These are phyloP conservation scores for Paecilomyces variotii DNA, from an alignment of 2,329 filamentous ascomycete species.

Conservation along the genomic window DNA sequence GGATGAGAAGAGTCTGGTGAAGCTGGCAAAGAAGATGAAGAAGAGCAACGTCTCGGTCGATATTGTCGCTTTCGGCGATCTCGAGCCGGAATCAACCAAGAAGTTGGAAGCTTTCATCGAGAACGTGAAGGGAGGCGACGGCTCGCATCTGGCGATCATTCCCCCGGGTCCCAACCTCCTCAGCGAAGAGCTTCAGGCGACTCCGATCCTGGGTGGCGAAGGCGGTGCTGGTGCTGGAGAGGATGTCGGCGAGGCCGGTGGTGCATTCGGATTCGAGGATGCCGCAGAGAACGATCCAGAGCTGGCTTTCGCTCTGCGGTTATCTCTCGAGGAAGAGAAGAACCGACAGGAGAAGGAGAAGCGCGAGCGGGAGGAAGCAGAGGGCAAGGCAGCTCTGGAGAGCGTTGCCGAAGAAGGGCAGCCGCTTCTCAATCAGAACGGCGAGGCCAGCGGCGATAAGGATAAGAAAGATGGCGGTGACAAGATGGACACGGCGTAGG, in stretches of 20 bases:
- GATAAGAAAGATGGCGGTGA: conserved; percentile 54
- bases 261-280: conserved; percentile 67
- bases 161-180: conserved; percentile 86
- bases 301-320: conserved; percentile 83
- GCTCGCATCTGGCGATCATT: conserved; percentile 83
- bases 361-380: conserved; percentile 62
- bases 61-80: conserved; percentile 88
- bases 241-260: conserved; percentile 48
- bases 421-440: conserved; percentile 56
- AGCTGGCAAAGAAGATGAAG: conserved; percentile 97
- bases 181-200: conserved; percentile 82
- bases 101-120: conserved; percentile 94
- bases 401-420: conserved; percentile 71
- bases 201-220: conserved; percentile 83
- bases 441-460: conserved; percentile 54
- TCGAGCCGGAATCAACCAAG: conserved; percentile 77
- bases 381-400: conserved; percentile 69
- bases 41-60: conserved; percentile 93
- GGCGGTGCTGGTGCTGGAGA: conserved; percentile 45
- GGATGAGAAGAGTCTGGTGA: conserved; percentile 78
- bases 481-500: conserved; percentile 85
- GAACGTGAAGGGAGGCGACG: conserved; percentile 82
- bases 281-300: conserved; percentile 80
- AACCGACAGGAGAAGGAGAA: conserved; percentile 82
- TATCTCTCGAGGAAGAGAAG: conserved; percentile 98